Percentiles rank a stretch among this genome's conserved stretches.
phyloP scores from a whole-genome alignment of 108 stramenopile genomes.

The Cyclostephanos tholiformis region DNA sequence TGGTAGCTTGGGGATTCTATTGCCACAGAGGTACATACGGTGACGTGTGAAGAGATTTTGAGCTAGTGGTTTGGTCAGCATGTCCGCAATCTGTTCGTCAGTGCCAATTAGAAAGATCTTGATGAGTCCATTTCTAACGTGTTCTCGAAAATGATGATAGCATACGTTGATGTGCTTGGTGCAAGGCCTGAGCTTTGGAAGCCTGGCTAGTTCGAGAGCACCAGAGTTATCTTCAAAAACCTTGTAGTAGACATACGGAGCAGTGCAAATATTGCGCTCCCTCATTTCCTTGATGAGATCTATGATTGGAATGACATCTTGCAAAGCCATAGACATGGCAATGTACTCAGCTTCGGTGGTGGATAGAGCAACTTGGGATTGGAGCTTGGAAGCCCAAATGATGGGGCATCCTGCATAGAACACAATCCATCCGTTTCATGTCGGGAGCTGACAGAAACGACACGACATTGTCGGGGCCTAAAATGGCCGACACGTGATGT shows the following conservation, averaged over 20 bases:
- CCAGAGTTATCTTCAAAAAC: conserved; percentile 49
- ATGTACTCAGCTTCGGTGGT: conserved; percentile 36
- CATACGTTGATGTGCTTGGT: conserved; percentile 33
- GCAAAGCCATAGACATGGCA: neutral
- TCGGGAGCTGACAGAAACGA: too few species aligned
- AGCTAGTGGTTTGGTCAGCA: conserved; percentile 8
- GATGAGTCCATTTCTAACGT: conserved; percentile 40
- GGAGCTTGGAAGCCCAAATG: too few species aligned
- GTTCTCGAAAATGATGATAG: conserved; percentile 40
- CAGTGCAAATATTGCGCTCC: conserved; percentile 9
- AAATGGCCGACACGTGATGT: too few species aligned
- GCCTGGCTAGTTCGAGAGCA: conserved; percentile 21
- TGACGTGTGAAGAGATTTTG: conserved; percentile 19
- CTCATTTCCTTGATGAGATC: conserved; percentile 20
- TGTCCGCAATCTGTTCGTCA: conserved; percentile 21
- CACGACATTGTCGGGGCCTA: too few species aligned
- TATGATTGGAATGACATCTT: conserved; percentile 20
- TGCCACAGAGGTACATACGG: neutral
- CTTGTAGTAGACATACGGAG: conserved; percentile 25
- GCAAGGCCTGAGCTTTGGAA: conserved; percentile 21
- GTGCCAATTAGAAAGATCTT: conserved; percentile 29
- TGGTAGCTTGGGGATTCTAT: neutral
- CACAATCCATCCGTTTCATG: conserved; percentile 10
- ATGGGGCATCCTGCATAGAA: conserved; percentile 36
- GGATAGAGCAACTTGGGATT: neutral